Base-by-base conservation (phyloP, 2,329 filamentous ascomycete species). In the Penicillium sp. region DNA sequence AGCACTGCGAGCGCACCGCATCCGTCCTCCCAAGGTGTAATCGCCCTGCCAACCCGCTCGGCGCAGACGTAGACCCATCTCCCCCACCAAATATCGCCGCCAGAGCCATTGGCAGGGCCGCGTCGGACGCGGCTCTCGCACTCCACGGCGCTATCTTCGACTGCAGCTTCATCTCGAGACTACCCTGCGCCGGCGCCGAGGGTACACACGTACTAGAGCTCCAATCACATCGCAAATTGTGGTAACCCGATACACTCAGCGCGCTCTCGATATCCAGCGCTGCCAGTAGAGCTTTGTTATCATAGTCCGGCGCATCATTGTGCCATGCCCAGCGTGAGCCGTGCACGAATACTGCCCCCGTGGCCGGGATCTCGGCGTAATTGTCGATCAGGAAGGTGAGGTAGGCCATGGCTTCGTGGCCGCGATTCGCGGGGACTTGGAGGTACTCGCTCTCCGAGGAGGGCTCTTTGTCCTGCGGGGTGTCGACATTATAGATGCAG, bases 151-250 rank as follows among this genome's bases (percentile, higher is more conserved):
- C 72, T 1, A 80, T 52, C 2, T 70, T 67, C 1, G 76, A 73
- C 60, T 73, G 75, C 18, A 76, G 55, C 1, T 68, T 69, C 7
- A 72, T 80, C 59, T 80, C 77, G 6, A 81, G 60, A 62, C 73
- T 76, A 0, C 76, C 76, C 55, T 81, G 79, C 2, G 79, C 68
- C 3, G 73, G 65, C 0, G 71, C 67, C 2, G 69, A 67, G 0
- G 69, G 41, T 1, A 69, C 62, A 58, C 78, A 78, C 0, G 77
- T 79, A 50, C 80, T 79, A 1, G 74, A 72, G 40, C 77, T 80
- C 81, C 81, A 82, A 64, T 82, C 80, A 59, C 81, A 83, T 44
- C 80, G 76, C 31, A 83, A 69, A 58, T 83, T 83, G 55, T 81
- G 76, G 62, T 82, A 83, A 0, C 81, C 81, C 1, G 63, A 59